Evolutionary conservation across 2,329 filamentous ascomycete genomes (phyloP), one percentile per base, ranked within the genome.

Genomic region (Hortaea werneckii): DNA sequence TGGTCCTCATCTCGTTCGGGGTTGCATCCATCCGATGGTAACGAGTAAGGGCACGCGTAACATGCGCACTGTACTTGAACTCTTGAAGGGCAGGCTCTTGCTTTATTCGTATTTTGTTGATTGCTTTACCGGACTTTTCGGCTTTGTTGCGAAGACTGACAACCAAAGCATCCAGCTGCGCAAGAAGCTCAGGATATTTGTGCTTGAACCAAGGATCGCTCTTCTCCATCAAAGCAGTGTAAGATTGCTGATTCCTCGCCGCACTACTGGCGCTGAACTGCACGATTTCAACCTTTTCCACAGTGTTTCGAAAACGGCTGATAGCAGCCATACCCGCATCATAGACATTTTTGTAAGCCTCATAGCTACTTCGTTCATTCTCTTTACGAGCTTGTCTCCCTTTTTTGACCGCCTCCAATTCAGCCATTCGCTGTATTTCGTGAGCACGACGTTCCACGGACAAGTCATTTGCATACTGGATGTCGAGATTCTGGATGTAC

Each of bases 281-380:
- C 11, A 37, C 12, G 32, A 29, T 44, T 20, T 44, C 35, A 9
- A 44, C 30, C 8, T 37, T n/a, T 8, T 29, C 37, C 11, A 39
- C n/a, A 3, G 13, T 27, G n/a, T 30, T 38, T 12, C 7, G 20
- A 27, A 39, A 27, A 7, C n/a, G 34, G 4, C 9, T 27, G 9
- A 12, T 26, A 11, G n/a, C 27, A 9, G 8, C 10, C 6, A 13
- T 29, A 27, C 38, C 26, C 13, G 38, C 37, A 38, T 44, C 42
- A n/a, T 34, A 44, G 10, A 40, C 37, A 20, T 44, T 44, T 11
- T 37, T 34, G 37, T 44, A 44, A 7, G 11, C 29, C 9, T 40
- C 42, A 37, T 44, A 44, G n/a, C 27, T 40, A 7, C 12, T 27
- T 32, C 42, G 20, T 26, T 40, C 42, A 29, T 11, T 39, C 12